Evolutionary conservation across 225 moss, liverwort and hornwort species (phyloP).

Genomic region (Physcomitrellopsis africana): DNA sequence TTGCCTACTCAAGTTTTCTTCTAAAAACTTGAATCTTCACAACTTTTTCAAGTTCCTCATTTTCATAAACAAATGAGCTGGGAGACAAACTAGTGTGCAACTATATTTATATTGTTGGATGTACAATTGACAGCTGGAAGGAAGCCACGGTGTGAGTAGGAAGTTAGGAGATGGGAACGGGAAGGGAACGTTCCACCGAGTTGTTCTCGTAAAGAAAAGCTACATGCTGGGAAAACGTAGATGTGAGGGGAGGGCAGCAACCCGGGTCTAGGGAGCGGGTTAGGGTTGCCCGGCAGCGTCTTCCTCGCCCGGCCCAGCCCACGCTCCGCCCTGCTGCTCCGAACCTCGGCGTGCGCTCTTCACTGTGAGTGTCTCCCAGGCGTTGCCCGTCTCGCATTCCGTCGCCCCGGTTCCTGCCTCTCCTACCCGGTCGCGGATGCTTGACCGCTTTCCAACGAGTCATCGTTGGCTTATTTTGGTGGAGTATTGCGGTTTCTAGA

Average conservation of each 20-base stretch:
- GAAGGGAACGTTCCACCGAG: too few species aligned
- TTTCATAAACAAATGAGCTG: too few species aligned
- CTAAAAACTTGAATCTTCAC: too few species aligned
- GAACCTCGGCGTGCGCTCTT: neutral
- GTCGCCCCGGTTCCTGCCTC: neutral
- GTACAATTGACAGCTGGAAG: too few species aligned
- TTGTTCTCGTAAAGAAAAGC: too few species aligned
- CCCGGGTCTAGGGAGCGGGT: constrained; percentile 18
- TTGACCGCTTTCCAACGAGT: constrained; percentile 13
- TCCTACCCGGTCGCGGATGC: neutral
- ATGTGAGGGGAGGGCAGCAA: neutral
- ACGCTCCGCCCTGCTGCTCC: neutral
- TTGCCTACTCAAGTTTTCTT: too few species aligned
- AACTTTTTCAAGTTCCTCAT: too few species aligned
- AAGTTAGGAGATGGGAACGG: too few species aligned
- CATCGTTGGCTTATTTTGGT: constrained; percentile 1
- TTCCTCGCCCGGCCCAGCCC: constrained; percentile 24
- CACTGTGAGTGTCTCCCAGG: neutral
- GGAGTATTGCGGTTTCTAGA: neutral
- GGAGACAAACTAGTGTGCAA: too few species aligned
- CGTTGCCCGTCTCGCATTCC: neutral
- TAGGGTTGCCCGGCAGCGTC: constrained; percentile 24
- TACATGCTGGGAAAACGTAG: too few species aligned
- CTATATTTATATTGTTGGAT: too few species aligned
- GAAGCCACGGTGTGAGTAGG: too few species aligned